Conservation (phyloP, 495 filamentous ascomycete genomes). For the Apodospora peruviana region DNA sequence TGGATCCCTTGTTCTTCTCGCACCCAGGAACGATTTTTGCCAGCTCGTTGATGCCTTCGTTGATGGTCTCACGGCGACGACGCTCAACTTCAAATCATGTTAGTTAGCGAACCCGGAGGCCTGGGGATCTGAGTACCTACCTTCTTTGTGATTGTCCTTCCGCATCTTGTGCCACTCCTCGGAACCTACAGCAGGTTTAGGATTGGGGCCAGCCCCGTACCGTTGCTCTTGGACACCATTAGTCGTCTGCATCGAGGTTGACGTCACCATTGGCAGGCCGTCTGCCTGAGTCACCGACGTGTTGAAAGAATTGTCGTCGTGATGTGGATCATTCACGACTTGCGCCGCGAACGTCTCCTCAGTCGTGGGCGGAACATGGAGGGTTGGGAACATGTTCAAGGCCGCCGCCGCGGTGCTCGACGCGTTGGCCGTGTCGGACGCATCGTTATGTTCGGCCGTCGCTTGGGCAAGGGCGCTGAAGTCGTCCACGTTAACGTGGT, state of each 20-base stretch:
- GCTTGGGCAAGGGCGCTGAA: slow-evolving; percentile 46
- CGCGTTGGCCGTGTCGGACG: slow-evolving; percentile 40
- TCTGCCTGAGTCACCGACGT: slow-evolving; percentile 38
- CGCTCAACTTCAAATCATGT: slow-evolving; percentile 67
- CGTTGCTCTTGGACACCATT: slow-evolving; percentile 23
- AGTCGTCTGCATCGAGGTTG: slow-evolving; percentile 24
- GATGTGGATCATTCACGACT: slow-evolving; percentile 14
- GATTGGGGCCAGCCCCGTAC: slow-evolving; percentile 14
- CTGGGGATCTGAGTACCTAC: slow-evolving; percentile 41
- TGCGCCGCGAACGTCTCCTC: slow-evolving; percentile 57
- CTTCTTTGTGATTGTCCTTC: slow-evolving; percentile 99
- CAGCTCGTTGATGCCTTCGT: slow-evolving; percentile 97
- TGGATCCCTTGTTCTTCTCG: slow-evolving; percentile 98
- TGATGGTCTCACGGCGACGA: slow-evolving; percentile 95
- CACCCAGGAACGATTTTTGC: slow-evolving; percentile 96
- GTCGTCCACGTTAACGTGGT: slow-evolving; percentile 38
- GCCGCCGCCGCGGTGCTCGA: slow-evolving; percentile 70
- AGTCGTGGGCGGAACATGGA: slow-evolving; percentile 66
- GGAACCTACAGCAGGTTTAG: slow-evolving; percentile 85
- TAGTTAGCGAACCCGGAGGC: neutral
- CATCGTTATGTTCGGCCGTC: slow-evolving; percentile 39
- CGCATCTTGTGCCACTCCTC: slow-evolving; percentile 98
- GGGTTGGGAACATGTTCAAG: slow-evolving; percentile 57
- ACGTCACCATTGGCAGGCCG: slow-evolving; percentile 44
- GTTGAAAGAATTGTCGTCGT: slow-evolving; percentile 28